Base-by-base conservation (phyloP, 176 grass and related monocot genomes). In the Sorghum bicolor region DNA sequence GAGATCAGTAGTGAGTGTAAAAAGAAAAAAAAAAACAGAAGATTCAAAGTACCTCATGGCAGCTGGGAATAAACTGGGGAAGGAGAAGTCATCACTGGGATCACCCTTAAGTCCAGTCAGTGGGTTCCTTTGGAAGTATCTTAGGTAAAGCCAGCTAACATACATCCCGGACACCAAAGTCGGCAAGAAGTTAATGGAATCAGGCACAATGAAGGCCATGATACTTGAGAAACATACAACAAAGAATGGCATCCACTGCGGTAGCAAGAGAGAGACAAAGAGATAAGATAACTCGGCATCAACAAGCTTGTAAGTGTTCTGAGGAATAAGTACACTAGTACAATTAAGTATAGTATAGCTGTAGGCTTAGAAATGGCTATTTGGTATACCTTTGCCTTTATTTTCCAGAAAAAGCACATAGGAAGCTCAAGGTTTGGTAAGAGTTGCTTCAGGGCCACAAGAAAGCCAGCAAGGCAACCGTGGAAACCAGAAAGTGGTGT, bases 401-500 rank as follows among this genome's bases (percentile, higher is more conserved):
- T 94, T 88, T 96, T 99, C 85, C 94, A 96, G 81, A 97, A 97
- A 87, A 97, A 97, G 34, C 90, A 94, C 90, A 88, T 96, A 17
- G 94, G 94, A 22, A 97, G 85, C 81, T 99, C 97, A 80, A 94
- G 93, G 77, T 96, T 90, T 84, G 97, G 97, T 89, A 99, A 75
- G 34, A 99, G 76, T 39, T 99, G 97, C 67, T 99, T 99, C 73
- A 96, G 79, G 76, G 84, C 97, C 65, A 99, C 97, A 34, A 99
- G 81, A 80, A 96, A 93, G 80, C 93, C 97, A 29, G 97, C 94
- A 80, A 99, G 91, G 41, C 80, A 82, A 47, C 97, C 93, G 64
- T 99, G 91, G 90, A 99, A 99, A 25, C 97, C 97, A 81, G 93
- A 96, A 76, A 99, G 90, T 74, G 97, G 93, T 24, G 93, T 99